Evolutionary conservation across 2,329 filamentous ascomycete species (phyloP), one percentile per base, ranked within the genome.

Genomic region (Penicillium sp.): DNA sequence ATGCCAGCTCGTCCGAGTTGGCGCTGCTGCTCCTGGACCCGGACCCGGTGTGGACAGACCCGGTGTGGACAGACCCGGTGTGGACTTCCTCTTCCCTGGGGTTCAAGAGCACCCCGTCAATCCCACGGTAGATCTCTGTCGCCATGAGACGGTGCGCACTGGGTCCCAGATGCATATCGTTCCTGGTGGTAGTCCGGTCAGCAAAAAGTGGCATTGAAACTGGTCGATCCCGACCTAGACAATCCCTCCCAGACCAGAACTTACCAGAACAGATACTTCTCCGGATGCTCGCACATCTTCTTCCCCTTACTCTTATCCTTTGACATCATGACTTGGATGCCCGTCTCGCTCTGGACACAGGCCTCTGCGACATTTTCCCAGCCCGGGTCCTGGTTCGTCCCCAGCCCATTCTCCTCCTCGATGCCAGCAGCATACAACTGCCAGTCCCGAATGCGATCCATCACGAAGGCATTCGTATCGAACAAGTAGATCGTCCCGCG

Each of bases 191-290:
- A 10, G 22, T 10, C 20, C 59, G 38, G 41, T 64, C 54, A 60
- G 54, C 37, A 55, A 25, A 54, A 48, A 59, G 35, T 14, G 45
- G 35, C 45, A 60, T 43, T 39, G 10, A 7, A 52, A 17, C n/a
- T 5, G 57, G 62, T 57, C 54, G 60, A 65, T 63, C 53, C 48
- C 39, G 50, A 52, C 34, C 31, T 1, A 50, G 47, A 35, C 31
- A 50, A 10, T 37, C 5, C n/a, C 17, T 5, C 31, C 2, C 43
- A 35, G 38, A 45, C 47, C 34, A 57, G 45, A 53, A 62, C 73
- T 71, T 68, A 78, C 77, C 76, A 77, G 64, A 79, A 78, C 39
- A 78, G 67, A 66, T 74, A 76, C 58, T 73, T 75, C 31, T 75
- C 70, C 31, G 76, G 75, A 54, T 70, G 60, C 53, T 69, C 69